Evolutionary conservation across 352 stramenopile species (phyloP), one percentile per base, ranked within the genome.

Genomic region (Phytopythium oedochilum): DNA sequence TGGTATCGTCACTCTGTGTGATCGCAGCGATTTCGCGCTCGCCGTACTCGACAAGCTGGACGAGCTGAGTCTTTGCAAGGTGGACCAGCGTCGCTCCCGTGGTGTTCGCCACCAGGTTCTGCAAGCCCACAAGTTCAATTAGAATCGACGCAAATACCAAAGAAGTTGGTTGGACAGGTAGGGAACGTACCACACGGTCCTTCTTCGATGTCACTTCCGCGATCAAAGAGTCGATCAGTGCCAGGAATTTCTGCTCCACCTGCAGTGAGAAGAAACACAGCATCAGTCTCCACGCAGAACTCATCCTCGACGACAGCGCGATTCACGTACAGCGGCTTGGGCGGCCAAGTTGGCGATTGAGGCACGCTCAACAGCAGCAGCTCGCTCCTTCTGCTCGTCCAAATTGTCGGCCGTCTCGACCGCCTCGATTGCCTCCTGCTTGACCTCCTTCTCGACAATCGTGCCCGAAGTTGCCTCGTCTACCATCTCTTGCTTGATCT

Each of bases 81-180:
- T 92, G 81, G 15, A 92, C 81, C 14, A 92, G 49, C n/a, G 75
- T 83, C 7, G 78, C 81, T 5, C 81, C 81, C 0, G 81, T 92
- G 38, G 73, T 89, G 61, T 87, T 88, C 0, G 76, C 76, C 2
- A 92, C 83, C 34, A 92, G 45, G 12, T 77, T 63, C 48, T 79
- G 26, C 3, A 40, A 31, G n/a, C n/a, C n/a, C n/a, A n/a, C n/a
- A n/a, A 34, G 25, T 45, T 34, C 51, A 32, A 20, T 26, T 31
- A 38, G 25, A 28, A 31, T 45, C 17, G n/a, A 12, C 18, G 8
- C 3, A n/a, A 26, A 6, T 2, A 5, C 5, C 3, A 39, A 15
- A 5, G 2, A 17, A 3, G 11, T 3, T 17, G 9, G 5, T 14
- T 12, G 38, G 8, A 26, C 15, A n/a, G 8, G 7, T n/a, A 53